A percentile compares a stretch with the other conserved stretches of the same genome.
These are phyloP conservation scores for Hevea brasiliensis DNA, from an alignment of 345 rosid genomes.

Conservation along the genomic window DNA sequence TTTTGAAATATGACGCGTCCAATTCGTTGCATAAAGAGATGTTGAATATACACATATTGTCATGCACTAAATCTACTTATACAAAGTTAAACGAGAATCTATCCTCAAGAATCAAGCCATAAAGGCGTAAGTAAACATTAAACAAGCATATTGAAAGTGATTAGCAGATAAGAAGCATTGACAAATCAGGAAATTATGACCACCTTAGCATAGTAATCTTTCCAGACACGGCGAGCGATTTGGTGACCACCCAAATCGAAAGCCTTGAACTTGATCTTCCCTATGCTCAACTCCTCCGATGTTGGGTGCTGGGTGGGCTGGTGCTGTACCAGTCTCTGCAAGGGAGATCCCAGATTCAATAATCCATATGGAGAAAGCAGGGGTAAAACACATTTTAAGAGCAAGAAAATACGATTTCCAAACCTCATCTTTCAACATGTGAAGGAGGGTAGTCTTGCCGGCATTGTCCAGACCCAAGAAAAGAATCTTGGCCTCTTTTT, in stretches of 20 bases:
- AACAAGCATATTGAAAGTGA: not conserved
- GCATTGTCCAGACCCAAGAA: constrained; percentile 38
- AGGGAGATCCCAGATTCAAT: constrained; percentile 11
- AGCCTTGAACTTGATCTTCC: constrained; percentile 83
- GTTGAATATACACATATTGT: too few species aligned
- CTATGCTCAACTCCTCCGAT: constrained; percentile 75
- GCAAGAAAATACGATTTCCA: constrained; percentile 2
- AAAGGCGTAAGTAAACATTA: not conserved
- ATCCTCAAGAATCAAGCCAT: not conserved
- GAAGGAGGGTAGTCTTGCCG: constrained; percentile 41
- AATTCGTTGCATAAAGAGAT: not conserved
- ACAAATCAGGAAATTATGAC: not conserved
- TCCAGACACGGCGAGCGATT: constrained; percentile 84
- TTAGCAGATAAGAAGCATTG: not conserved
- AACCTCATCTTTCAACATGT: constrained; percentile 41
- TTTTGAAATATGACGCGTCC: too few species aligned
- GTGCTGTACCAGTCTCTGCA: constrained; percentile 73
- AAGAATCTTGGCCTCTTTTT: constrained; percentile 38
- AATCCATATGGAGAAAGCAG: not conserved
- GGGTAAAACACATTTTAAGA: not conserved
- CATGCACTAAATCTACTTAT: not conserved
- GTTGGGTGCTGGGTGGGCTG: constrained; percentile 80
- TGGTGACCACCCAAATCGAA: constrained; percentile 83
- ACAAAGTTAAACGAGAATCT: not conserved
- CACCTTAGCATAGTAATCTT: constrained; percentile 76